Base-by-base conservation (phyloP, 139 green algal species). In the Coccomyxa sp. region DNA sequence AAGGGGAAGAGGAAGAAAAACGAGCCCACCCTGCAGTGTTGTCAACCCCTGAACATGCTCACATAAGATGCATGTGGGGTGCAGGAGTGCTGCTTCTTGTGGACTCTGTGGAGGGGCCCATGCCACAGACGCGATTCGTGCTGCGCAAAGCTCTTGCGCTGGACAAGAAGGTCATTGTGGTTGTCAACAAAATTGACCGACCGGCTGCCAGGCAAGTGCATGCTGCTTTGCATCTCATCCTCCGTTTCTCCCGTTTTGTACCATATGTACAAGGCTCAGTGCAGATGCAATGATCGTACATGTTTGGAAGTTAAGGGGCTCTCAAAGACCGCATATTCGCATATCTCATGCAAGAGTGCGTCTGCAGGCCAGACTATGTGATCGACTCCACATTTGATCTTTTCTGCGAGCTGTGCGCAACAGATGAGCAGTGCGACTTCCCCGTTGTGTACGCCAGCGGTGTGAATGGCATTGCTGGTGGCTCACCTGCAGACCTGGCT, bases 131-230 rank as follows among this genome's bases (percentile, higher is more conserved):
- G 0, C 93, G 97, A n/a, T 99, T 99, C 86, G 97, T 99, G 82
- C 92, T 98, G 81, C 92, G 94, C 79, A 99, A 99, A 91, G 96
- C 97, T 11, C 88, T 99, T 81, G 92, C 88, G 77, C 89, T 99
- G 63, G 88, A 97, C 45, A 98, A 98, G 85, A 97, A 96, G 86
- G 97, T 99, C 59, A 88, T 99, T 45, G 94, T 99, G 38, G 97
- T 99, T 27, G 92, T 99, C 77, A 99, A 99, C 94, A 99, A 99
- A 90, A 96, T 99, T 84, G 97, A 99, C 91, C 87, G 95, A 23
- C 82, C 88, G 12, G 90, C 93, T 14, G 93, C 93, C 17, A 83
- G 89, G 89, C 89, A 58, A 31, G 82, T 14, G 7, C 38, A 51
- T 51, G 3, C 38, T 51, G 25, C 66, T 30, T 27, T 74, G 58